Percentiles rank a stretch among this genome's conserved stretches.
Evolutionary conservation across 75 land plant species (phyloP).

Genomic region (Cupressus sempervirens): DNA sequence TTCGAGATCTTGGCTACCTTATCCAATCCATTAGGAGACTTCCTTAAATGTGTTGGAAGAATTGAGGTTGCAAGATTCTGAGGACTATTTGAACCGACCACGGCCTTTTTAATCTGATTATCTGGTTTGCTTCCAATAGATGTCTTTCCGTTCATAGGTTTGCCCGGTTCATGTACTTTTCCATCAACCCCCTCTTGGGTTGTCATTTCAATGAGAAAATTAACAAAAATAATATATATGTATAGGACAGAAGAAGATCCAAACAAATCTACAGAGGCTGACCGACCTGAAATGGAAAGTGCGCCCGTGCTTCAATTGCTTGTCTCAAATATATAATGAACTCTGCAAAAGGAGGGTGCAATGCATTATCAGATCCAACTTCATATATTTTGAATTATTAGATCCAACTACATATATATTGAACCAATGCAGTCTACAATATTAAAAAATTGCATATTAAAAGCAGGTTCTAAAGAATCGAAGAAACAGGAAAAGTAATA

Average conservation of each 20-base stretch:
- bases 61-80: not conserved
- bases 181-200: constrained; percentile 1
- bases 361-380: not conserved
- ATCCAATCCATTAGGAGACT: not conserved
- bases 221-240: not conserved
- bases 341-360: not conserved
- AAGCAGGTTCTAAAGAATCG: not conserved
- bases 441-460: not conserved
- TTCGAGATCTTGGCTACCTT: not conserved
- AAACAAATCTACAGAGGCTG: not conserved
- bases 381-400: not conserved
- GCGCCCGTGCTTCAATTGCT: not conserved
- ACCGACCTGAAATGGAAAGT: not conserved
- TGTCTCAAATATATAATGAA: not conserved
- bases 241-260: not conserved
- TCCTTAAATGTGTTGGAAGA: not conserved
- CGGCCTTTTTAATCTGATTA: not conserved
- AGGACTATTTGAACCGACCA: not conserved
- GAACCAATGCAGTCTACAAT: not conserved
- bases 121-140: constrained; percentile 5
- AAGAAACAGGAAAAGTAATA: not conserved
- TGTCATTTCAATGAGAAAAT: constrained; percentile 6
- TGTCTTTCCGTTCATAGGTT: not conserved
- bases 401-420: not conserved
- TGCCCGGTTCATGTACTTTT: not conserved